phyloP scores from a whole-genome alignment of 768 basidiomycete species.

The Pleurotus giganteus region DNA sequence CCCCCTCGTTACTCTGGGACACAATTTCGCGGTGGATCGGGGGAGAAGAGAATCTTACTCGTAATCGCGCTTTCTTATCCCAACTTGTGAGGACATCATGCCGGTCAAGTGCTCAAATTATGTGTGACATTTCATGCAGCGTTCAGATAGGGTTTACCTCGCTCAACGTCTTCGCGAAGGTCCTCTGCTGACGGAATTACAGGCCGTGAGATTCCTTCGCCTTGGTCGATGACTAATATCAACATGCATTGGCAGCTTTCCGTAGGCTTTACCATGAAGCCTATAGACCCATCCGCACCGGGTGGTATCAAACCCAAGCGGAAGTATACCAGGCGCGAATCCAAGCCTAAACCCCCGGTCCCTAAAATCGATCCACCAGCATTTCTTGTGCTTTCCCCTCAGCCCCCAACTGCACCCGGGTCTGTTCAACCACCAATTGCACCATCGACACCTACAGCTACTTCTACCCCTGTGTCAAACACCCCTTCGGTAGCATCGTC shows the following conservation, averaged over 20 bases:
- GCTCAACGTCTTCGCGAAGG: slow-evolving; percentile 58
- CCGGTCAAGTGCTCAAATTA: slow-evolving; percentile 3
- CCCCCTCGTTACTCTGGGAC: slow-evolving; percentile 53
- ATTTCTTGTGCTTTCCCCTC: slow-evolving; percentile 1
- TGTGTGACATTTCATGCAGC: slow-evolving; percentile 30
- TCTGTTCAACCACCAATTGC: not conserved
- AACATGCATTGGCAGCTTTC: slow-evolving; percentile 11
- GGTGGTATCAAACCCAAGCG: slow-evolving; percentile 27
- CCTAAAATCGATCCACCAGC: not conserved
- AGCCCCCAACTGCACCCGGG: not conserved
- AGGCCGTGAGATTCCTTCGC: slow-evolving; percentile 36
- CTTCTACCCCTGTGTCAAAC: not conserved
- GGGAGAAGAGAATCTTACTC: slow-evolving; percentile 47
- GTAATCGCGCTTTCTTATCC: slow-evolving; percentile 43
- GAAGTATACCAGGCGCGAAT: slow-evolving; percentile 28
- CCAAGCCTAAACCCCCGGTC: slow-evolving; percentile 1
- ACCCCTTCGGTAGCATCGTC: slow-evolving; percentile 3
- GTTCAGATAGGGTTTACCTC: slow-evolving; percentile 46
- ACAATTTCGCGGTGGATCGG: slow-evolving; percentile 62
- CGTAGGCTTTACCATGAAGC: slow-evolving; percentile 53
- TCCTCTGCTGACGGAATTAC: slow-evolving; percentile 55
- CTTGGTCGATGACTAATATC: not conserved
- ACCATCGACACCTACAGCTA: not conserved
- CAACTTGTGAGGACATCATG: slow-evolving; percentile 38
- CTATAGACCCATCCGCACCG: slow-evolving; percentile 48